Base-by-base conservation (phyloP, 176 grass and related monocot genomes). In the Musa acuminata region DNA sequence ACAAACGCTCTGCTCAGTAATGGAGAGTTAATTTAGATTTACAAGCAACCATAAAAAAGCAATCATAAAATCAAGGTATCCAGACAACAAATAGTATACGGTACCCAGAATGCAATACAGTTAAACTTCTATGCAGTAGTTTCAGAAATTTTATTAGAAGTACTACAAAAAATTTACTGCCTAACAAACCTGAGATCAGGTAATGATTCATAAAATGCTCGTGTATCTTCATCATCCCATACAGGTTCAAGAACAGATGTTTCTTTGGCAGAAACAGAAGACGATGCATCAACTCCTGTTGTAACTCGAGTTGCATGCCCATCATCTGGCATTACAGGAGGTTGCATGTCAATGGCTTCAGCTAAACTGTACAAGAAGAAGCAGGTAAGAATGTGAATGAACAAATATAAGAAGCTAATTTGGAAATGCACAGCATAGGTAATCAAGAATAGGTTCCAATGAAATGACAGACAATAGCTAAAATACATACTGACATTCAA, bases 171-270 rank as follows among this genome's bases (percentile, higher is more conserved):
- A n/a, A 58, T 79, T 78, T 78, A 48, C 19, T 79, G 17, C 51
- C 11, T 64, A 80, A 80, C 22, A 63, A 81, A 94, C 96, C 96
- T 99, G 49, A 99, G 86, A 82, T 95, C 91, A 81, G 96, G 91
- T 82, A 99, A 87, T 52, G 88, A 94, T 82, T 99, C 96, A 71
- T 99, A 99, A 78, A 99, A 99, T 48, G 96, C 74, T 68, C 84
- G 94, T n/a, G 96, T 99, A 81, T 99, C 96, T 51, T 99, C 96
- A 72, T 99, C 91, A 72, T 99, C 96, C 96, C 96, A 99, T 79
- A 99, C 84, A 80, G 96, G 91, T 82, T 99, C 96, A 78, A 89
- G 65, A 49, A 77, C 66, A 72, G 96, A 82, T 75, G 82, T 71
- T 60, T 99, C 95, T 86, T 99, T 99, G 51, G 76, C 86, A 63